Base-by-base conservation (phyloP, 345 rosid genomes). In the Linum trigynum region DNA sequence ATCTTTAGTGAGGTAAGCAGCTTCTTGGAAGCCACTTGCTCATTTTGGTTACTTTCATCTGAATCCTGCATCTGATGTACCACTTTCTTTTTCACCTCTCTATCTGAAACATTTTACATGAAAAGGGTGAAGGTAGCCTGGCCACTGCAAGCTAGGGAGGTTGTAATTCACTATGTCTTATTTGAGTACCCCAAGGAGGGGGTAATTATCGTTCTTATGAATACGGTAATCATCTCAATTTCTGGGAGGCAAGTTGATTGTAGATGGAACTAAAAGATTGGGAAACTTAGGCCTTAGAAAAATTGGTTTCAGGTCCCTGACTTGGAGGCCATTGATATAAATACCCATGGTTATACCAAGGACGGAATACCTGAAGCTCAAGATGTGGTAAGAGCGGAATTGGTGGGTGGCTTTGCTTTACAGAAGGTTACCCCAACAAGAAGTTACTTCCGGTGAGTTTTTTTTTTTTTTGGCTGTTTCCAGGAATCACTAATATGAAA, bases 71-170 rank as follows among this genome's bases (percentile, higher is more conserved):
- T 64, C 38, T 67, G 71, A 23, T 23, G 32, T 6, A 38, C 38
- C 8, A 1, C 36, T 4, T 57, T 9, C 7, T 17, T 16, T 57
- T 12, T 9, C 14, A 48, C 53, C 2, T 7, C 53, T 73, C 64
- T 41, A 73, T 63, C 53, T 38, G 71, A 32, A 67, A 50, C 65
- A 75, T 89, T 80, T 56, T 40, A 90, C 83, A 83, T 85, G 82
- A 87, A 23, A 23, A 94, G 99, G 87, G 72, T 86, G 90, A 94
- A 94, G 90, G 81, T 86, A 65, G 63, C 95, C 7, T 94, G 99
- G 99, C 99, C 96, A 12, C 63, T 94, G 65, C 76, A 90, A 59
- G 71, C 86, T 67, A 82, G 99, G 82, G 97, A 90, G 79, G 96
- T 88, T 14, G 42, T 88, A 50, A 70, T 89, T 67, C 92, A 91